Base-by-base conservation (phyloP, 768 basidiomycete species). In the Termitomyces sp. region DNA sequence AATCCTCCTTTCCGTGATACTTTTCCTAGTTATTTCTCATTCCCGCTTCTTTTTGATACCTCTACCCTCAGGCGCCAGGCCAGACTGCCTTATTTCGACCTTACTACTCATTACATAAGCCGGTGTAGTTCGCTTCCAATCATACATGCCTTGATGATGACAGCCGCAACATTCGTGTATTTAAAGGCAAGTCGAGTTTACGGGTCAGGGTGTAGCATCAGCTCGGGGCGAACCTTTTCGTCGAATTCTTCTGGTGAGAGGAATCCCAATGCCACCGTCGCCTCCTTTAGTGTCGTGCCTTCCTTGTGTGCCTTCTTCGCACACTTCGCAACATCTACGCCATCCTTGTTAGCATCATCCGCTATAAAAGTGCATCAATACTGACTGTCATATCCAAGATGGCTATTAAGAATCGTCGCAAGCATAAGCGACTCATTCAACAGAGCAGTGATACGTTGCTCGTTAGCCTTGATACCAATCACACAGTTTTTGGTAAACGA, bases 251-350 rank as follows among this genome's bases (percentile, higher is more conserved):
- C 93, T 0, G 86, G 78, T 1, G 89, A 89, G 66, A 98, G 72
- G 73, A 91, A 87, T 49, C 93, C 93, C 36, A 98, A 82, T 20
- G 86, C 73, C 46, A 98, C 88, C 12, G 95, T 94, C 42, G 97
- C 94, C 75, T 94, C 90, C 79, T 96, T 98, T 72, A 98, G 70
- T 59, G 97, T 98, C 49, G 88, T 91, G 27, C 97, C 97, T 75
- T 99, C 95, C 72, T 90, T 93, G 81, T 98, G 97, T n/a, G 97
- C 97, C 74, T 98, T 98, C 84, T 99, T 99, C 30, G 97, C 97
- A 68, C 91, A 93, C 76, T 92, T 95, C 50, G 97, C 97, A 50
- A 98, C 97, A 75, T 97, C 95, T 98, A 44, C 46, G 43, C 16
- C 40, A 60, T 58, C 18, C 36, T 30, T 42, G 52, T 58, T 18